These are phyloP conservation scores for Geotrichum europaeum DNA, from an alignment of 1,139 yeast species.

Conservation along the genomic window DNA sequence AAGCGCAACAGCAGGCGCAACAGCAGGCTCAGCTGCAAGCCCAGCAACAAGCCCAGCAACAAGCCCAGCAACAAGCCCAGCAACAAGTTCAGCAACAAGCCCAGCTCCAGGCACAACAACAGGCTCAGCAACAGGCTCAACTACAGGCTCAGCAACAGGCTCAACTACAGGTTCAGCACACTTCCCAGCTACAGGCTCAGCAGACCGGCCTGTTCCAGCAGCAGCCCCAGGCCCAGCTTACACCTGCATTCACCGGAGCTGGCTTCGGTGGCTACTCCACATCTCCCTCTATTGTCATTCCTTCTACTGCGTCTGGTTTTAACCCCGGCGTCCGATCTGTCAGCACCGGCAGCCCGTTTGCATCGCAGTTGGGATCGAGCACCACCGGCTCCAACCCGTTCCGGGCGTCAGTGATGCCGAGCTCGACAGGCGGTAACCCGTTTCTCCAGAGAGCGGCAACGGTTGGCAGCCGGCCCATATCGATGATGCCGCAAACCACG, in stretches of 20 bases:
- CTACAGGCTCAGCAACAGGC: conserved; percentile 8
- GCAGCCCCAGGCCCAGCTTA: conserved; percentile 18
- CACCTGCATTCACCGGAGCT: conserved; percentile 43
- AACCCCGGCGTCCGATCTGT: conserved; percentile 20
- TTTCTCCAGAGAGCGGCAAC: conserved; percentile 23
- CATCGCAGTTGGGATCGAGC: conserved; percentile 26
- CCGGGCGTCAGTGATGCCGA: conserved; percentile 28
- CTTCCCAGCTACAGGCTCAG: background rate
- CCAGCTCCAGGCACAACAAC: conserved; percentile 9
- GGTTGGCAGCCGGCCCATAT: conserved; percentile 22
- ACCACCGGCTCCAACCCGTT: conserved; percentile 32
- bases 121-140: conserved; percentile 18
- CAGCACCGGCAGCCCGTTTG: conserved; percentile 21
- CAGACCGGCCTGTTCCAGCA: conserved; percentile 3
- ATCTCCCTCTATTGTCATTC: conserved; percentile 34
- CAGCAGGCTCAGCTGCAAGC: conserved; percentile 17
- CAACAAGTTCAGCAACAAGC: conserved; percentile 21
- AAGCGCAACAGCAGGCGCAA: conserved; percentile 15
- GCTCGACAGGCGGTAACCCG: conserved; percentile 23
- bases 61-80: conserved; percentile 12
- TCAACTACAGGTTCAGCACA: conserved; percentile 24
- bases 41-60: conserved; percentile 20
- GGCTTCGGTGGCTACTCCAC: conserved; percentile 51
- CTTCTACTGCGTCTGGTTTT: conserved; percentile 31
- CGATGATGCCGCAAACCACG: conserved; percentile 29